Evolutionary conservation across 129 eudicot species (phyloP), one percentile per base, ranked within the genome.

Genomic region (Pittosporum tobira): DNA sequence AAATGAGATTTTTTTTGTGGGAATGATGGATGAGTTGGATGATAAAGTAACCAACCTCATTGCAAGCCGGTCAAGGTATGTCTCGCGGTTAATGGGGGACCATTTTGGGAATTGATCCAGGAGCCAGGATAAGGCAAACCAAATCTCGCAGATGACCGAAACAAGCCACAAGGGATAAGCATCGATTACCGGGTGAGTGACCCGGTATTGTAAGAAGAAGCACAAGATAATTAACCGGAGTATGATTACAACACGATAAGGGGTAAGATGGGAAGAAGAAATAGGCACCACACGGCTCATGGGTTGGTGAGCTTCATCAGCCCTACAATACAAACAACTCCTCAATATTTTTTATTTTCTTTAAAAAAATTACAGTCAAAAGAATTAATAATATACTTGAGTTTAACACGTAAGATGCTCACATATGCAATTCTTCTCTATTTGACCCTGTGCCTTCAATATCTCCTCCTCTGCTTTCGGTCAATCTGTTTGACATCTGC

Each of bases 51-150:
- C 78, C 48, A 30, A 87, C 96, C 94, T 83, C 57, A 83, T 50
- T 4, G 95, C 73, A 38, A 86, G 90, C 76, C 95, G 66, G 58
- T 86, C 95, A 16, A 86, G 81, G 77, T 54, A 86, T 18, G 95
- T 86, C 78, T 86, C 95, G 14, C 95, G 95, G 56, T 86, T 81
- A 66, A 86, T 75, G 12, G 95, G 95, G 18, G 71, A 38, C 95
- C 95, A 86, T 51, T 86, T 86, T 55, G 95, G 95, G 69, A 86
- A 86, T 59, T 86, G 95, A 82, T 86, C 95, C 14, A 86, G 75
- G 59, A 86, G 81, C 95, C 95, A 86, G 19, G 95, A 86, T 47
- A 86, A 64, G 0, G 90, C 95, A 64, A 86, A 86, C 95, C 95
- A 85, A 59, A 85, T 65, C 76, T 85, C 95, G 71, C 95, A 85